These are phyloP conservation scores for Fusarium subglutinans DNA, from an alignment of 2,329 filamentous ascomycete species.

Conservation along the genomic window DNA sequence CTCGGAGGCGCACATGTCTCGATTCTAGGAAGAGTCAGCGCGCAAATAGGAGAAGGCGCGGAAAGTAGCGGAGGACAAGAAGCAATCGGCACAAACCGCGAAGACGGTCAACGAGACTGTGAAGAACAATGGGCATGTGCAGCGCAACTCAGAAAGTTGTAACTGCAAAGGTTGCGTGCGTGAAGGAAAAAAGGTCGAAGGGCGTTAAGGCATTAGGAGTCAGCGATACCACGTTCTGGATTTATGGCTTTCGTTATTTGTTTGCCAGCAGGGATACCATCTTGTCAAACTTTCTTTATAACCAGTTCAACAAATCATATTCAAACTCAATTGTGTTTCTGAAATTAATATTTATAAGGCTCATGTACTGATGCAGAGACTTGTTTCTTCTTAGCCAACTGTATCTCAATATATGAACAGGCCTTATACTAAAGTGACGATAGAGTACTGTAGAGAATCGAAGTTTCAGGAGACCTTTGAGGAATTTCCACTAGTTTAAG, in stretches of 20 bases:
- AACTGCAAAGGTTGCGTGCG: background rate
- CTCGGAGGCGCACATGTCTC: slow-evolving; percentile 60
- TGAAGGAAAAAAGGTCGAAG: slow-evolving; percentile 1
- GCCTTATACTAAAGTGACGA: background rate
- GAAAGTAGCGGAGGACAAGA: background rate
- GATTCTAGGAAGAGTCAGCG: slow-evolving; percentile 50
- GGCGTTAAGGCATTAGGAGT: slow-evolving; percentile 30
- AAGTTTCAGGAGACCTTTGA: background rate
- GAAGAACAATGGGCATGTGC: background rate
- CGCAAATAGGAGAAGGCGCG: background rate
- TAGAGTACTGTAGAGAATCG: too few relatives aligned
- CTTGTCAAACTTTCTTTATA: background rate
- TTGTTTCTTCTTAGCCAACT: background rate
- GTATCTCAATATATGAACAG: background rate
- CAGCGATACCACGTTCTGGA: slow-evolving; percentile 34
- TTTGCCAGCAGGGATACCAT: background rate
- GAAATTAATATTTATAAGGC: background rate
- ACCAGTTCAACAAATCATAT: background rate
- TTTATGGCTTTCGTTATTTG: slow-evolving; percentile 4
- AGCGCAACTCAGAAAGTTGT: background rate
- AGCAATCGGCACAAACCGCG: background rate
- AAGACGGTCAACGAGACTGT: background rate
- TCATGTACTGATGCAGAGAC: background rate
- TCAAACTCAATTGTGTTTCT: background rate
- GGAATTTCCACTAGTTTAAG: background rate